These are phyloP conservation scores for Septoria linicola DNA, from an alignment of 2,329 filamentous ascomycete species.

Conservation along the genomic window DNA sequence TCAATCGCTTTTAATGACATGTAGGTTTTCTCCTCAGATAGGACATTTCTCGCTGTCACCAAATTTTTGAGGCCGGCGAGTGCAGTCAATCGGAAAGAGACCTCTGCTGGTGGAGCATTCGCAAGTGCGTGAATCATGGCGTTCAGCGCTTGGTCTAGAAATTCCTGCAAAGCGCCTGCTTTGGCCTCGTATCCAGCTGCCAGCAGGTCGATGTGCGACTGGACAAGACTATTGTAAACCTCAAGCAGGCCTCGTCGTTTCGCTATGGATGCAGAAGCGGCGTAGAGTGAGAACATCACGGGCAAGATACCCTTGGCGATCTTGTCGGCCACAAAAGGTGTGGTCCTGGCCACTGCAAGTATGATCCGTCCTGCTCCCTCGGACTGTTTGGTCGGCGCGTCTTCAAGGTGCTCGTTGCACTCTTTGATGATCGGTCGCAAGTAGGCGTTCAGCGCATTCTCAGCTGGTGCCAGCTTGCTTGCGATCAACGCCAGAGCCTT, in stretches of 20 bases:
- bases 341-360: slow-evolving; percentile 56
- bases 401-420: slow-evolving; percentile 66
- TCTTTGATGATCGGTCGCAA: slow-evolving; percentile 63
- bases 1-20: slow-evolving; percentile 61
- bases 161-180: slow-evolving; percentile 43
- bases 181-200: slow-evolving; percentile 47
- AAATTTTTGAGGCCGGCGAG: slow-evolving; percentile 47
- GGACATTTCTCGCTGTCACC: slow-evolving; percentile 42
- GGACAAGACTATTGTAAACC: slow-evolving; percentile 57
- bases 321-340: slow-evolving; percentile 54
- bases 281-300: slow-evolving; percentile 59
- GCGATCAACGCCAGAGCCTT: slow-evolving; percentile 56
- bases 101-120: slow-evolving; percentile 48
- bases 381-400: slow-evolving; percentile 68
- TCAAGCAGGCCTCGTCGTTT: slow-evolving; percentile 64
- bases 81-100: slow-evolving; percentile 50
- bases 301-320: slow-evolving; percentile 58
- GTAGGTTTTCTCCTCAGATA: slow-evolving; percentile 44
- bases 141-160: slow-evolving; percentile 44
- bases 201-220: slow-evolving; percentile 52
- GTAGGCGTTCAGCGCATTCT: slow-evolving; percentile 53
- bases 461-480: slow-evolving; percentile 52
- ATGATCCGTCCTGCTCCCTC: slow-evolving; percentile 63
- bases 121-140: slow-evolving; percentile 46
- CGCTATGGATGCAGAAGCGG: slow-evolving; percentile 60